A percentile compares a stretch with the other conserved stretches of the same genome.
phyloP scores from a whole-genome alignment of 108 stramenopile genomes.

The Nitzschia sp. region DNA sequence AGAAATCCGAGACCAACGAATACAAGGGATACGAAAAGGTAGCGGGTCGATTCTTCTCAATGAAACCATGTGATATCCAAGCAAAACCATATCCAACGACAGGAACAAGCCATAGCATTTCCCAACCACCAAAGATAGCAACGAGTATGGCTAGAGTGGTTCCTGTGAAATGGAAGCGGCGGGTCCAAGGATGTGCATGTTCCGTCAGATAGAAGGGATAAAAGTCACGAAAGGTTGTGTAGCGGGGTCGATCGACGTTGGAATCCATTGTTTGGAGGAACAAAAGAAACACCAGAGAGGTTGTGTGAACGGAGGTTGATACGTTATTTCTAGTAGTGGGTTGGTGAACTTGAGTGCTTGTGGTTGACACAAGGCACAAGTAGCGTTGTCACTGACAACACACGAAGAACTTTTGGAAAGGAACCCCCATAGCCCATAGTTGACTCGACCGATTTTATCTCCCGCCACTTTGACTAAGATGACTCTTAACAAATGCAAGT shows the following conservation, averaged over 20 bases:
- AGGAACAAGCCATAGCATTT: not conserved
- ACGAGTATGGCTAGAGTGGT: not conserved
- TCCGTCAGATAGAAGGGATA: not conserved
- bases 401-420: too few species aligned
- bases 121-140: not conserved
- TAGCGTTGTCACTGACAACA: too few species aligned
- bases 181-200: not conserved
- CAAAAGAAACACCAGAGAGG: too few species aligned
- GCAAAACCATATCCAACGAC: not conserved
- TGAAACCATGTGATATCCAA: slow-evolving; percentile 1
- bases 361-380: too few species aligned
- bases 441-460: too few species aligned
- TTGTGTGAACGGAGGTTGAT: too few species aligned
- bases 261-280: too few species aligned
- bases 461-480: too few species aligned
- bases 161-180: not conserved
- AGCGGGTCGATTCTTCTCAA: not conserved
- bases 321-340: too few species aligned
- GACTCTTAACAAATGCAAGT: too few species aligned
- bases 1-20: not conserved
- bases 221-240: not conserved
- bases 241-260: not conserved
- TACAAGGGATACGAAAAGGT: not conserved
- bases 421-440: too few species aligned
- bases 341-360: too few species aligned